These are phyloP conservation scores for Guyanaporus albipodus DNA, from an alignment of 768 basidiomycete species.

Conservation along the genomic window DNA sequence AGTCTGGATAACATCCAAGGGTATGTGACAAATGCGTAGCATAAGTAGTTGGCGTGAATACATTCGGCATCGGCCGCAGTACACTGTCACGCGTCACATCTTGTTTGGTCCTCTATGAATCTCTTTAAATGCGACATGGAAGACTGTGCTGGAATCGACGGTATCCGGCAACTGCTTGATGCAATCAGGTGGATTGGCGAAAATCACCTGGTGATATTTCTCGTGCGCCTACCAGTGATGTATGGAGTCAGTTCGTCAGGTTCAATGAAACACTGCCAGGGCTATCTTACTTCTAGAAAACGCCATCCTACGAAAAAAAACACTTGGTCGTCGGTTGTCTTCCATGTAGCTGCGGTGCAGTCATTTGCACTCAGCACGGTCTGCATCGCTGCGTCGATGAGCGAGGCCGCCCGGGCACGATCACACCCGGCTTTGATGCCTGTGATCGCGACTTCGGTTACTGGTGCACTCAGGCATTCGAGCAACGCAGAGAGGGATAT, in stretches of 20 bases:
- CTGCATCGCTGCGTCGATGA: slow-evolving; percentile 2
- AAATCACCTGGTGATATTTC: background rate
- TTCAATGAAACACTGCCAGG: background rate
- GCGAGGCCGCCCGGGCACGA: background rate
- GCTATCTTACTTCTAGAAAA: background rate
- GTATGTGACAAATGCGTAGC: too few relatives aligned
- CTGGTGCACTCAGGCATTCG: slow-evolving; percentile 1
- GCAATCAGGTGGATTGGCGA: slow-evolving; percentile 1
- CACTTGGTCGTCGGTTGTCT: background rate
- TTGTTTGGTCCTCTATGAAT: background rate
- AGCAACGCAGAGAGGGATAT: background rate
- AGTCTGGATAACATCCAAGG: too few relatives aligned
- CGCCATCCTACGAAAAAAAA: slow-evolving; percentile 2
- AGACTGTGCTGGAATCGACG: too few relatives aligned
- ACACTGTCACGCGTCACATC: too few relatives aligned
- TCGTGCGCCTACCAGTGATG: background rate
- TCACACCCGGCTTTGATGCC: background rate
- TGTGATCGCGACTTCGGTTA: background rate
- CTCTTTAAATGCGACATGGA: background rate
- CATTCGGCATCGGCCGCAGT: too few relatives aligned
- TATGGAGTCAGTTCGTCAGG: background rate
- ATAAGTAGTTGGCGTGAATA: too few relatives aligned
- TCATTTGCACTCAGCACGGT: background rate
- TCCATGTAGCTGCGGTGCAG: background rate
- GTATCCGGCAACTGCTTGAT: background rate